phyloP scores from a whole-genome alignment of 495 filamentous ascomycete species.

The Annulohypoxylon bovei region DNA sequence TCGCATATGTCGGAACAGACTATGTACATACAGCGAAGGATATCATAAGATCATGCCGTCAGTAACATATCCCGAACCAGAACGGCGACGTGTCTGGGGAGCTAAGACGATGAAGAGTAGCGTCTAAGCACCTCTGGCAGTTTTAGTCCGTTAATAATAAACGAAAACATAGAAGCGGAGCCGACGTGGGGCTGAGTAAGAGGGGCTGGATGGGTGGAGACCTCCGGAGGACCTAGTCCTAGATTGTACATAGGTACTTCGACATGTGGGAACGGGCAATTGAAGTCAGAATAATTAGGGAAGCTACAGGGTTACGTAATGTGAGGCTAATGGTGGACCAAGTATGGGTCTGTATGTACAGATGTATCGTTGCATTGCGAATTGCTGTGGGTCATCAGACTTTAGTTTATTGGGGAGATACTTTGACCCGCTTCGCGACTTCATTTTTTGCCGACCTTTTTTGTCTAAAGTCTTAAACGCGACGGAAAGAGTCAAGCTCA shows the following conservation, averaged over 20 bases:
- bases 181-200: slow-evolving; percentile 39
- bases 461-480: not conserved
- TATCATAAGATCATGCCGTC: slow-evolving; percentile 28
- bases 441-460: slow-evolving; percentile 36
- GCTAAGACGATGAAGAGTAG: slow-evolving; percentile 3
- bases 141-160: slow-evolving; percentile 30
- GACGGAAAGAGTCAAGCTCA: not conserved
- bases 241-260: slow-evolving; percentile 9
- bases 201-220: slow-evolving; percentile 6
- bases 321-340: slow-evolving; percentile 26
- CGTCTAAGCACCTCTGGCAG: slow-evolving; percentile 23
- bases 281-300: slow-evolving; percentile 1
- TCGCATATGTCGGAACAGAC: not conserved
- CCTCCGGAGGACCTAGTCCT: slow-evolving; percentile 16
- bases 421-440: slow-evolving; percentile 38
- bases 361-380: not conserved
- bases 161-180: slow-evolving; percentile 20
- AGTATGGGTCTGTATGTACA: slow-evolving; percentile 1
- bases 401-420: slow-evolving; percentile 3
- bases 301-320: slow-evolving; percentile 36
- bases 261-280: not conserved
- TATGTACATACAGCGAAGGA: not conserved
- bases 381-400: not conserved
- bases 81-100: slow-evolving; percentile 21
- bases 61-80: slow-evolving; percentile 27